Percentiles rank a stretch among this genome's conserved stretches.
These are phyloP conservation scores for Calocybe gangraenosa DNA, from an alignment of 768 basidiomycete genomes.

Conservation along the genomic window DNA sequence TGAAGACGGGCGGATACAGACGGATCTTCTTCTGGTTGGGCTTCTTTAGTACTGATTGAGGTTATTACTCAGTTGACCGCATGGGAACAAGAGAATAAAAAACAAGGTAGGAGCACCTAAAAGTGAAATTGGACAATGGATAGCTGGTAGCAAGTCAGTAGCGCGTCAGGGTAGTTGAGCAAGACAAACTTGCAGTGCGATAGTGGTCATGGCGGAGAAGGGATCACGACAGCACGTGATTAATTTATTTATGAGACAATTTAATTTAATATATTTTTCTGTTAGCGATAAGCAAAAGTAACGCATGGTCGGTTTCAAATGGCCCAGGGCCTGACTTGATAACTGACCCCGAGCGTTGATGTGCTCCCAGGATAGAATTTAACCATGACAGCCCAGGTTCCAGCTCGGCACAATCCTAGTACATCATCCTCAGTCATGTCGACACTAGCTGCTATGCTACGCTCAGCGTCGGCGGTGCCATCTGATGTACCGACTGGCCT, in stretches of 20 bases:
- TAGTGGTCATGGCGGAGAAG: slow-evolving; percentile 40
- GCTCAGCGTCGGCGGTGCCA: slow-evolving; percentile 1
- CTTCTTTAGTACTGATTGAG: slow-evolving; percentile 78
- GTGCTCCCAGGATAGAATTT: slow-evolving; percentile 2
- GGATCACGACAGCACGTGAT: slow-evolving; percentile 13
- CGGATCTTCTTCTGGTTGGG: slow-evolving; percentile 96
- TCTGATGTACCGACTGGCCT: slow-evolving; percentile 6
- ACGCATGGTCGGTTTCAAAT: too few relatives aligned
- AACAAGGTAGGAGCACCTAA: slow-evolving; percentile 52
- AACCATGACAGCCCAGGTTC: neutral
- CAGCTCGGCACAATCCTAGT: neutral
- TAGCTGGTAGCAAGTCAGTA: slow-evolving; percentile 43
- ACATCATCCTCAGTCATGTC: neutral
- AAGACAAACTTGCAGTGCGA: slow-evolving; percentile 37
- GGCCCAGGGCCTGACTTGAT: neutral
- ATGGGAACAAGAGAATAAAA: slow-evolving; percentile 5
- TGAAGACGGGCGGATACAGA: slow-evolving; percentile 93
- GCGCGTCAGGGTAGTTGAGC: neutral
- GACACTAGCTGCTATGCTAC: slow-evolving; percentile 1
- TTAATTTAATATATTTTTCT: too few relatives aligned
- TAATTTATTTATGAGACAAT: too few relatives aligned
- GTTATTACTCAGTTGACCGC: slow-evolving; percentile 4
- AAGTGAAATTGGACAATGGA: slow-evolving; percentile 87
- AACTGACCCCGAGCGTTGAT: neutral
- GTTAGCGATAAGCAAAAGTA: neutral